A percentile compares a stretch with the other conserved stretches of the same genome.
Evolutionary conservation across 2,329 filamentous ascomycete species (phyloP).

Genomic region (Colletotrichum echinochloae): DNA sequence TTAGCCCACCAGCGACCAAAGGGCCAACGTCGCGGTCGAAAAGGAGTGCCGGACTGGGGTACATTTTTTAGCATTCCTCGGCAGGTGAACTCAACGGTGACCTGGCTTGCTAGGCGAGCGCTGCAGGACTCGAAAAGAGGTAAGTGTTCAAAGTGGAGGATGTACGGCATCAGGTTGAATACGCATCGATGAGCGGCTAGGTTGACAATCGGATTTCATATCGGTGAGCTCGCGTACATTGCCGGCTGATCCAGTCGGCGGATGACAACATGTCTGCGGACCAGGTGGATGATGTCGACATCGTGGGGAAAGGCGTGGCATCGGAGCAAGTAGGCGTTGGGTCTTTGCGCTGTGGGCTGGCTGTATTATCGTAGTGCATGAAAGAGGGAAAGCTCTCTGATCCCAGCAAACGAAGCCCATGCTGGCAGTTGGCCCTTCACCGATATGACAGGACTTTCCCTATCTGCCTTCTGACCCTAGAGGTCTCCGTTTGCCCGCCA

Average conservation of each 20-base stretch:
- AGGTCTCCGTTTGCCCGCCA: conserved; percentile 9
- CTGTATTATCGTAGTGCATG: not conserved
- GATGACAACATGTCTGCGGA: conserved; percentile 1
- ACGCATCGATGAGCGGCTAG: not conserved
- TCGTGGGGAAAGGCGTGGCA: not conserved
- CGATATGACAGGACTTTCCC: conserved; percentile 9
- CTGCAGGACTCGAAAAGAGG: not conserved
- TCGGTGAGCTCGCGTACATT: conserved; percentile 5
- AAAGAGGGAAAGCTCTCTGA: not conserved
- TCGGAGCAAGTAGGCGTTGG: not conserved
- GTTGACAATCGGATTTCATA: not conserved
- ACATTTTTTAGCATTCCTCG: conserved; percentile 3
- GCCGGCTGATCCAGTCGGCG: not conserved
- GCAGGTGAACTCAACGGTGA: not conserved
- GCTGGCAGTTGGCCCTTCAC: conserved; percentile 1
- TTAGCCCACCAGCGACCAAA: conserved; percentile 11
- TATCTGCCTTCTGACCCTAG: conserved; percentile 1
- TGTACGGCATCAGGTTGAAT: conserved; percentile 1
- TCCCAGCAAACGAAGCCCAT: conserved; percentile 7
- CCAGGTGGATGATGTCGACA: not conserved
- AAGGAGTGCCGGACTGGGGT: conserved; percentile 33
- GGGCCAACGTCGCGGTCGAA: not conserved
- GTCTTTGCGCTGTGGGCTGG: not conserved
- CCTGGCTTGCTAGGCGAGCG: not conserved
- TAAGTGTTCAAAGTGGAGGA: not conserved